Conservation (phyloP, 768 basidiomycete species). For the Agaricus blazei region DNA sequence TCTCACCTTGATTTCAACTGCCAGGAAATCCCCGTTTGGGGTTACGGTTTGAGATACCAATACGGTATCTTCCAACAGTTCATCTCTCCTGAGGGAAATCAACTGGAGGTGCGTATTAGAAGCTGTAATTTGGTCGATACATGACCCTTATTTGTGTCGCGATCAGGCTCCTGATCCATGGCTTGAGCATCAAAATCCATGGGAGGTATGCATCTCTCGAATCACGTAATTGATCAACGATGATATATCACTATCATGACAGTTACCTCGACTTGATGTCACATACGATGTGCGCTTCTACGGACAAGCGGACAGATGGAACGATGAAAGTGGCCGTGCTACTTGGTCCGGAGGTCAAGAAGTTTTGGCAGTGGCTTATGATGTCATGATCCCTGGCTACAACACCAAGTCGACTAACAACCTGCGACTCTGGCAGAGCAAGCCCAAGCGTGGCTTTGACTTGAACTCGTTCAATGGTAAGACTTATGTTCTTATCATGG, state of each 20-base stretch:
- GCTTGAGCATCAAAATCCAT: slow-evolving; percentile 84
- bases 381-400: slow-evolving; percentile 90
- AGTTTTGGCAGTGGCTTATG: slow-evolving; percentile 90
- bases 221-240: background rate
- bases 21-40: slow-evolving; percentile 87
- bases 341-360: slow-evolving; percentile 89
- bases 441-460: slow-evolving; percentile 89
- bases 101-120: slow-evolving; percentile 51
- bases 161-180: slow-evolving; percentile 80
- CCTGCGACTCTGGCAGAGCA: slow-evolving; percentile 78
- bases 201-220: slow-evolving; percentile 43
- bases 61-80: slow-evolving; percentile 97
- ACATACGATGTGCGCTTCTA: slow-evolving; percentile 85
- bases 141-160: slow-evolving; percentile 10
- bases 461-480: slow-evolving; percentile 91
- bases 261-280: slow-evolving; percentile 79
- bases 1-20: slow-evolving; percentile 19
- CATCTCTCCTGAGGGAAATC: slow-evolving; percentile 78
- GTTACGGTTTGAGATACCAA: slow-evolving; percentile 89
- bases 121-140: background rate
- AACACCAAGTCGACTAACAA: slow-evolving; percentile 87
- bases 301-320: slow-evolving; percentile 68
- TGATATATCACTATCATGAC: background rate
- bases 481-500: slow-evolving; percentile 6
- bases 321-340: slow-evolving; percentile 55